These are phyloP conservation scores for Verticillium longisporum DNA, from an alignment of 2,329 filamentous ascomycete genomes.

Conservation along the genomic window DNA sequence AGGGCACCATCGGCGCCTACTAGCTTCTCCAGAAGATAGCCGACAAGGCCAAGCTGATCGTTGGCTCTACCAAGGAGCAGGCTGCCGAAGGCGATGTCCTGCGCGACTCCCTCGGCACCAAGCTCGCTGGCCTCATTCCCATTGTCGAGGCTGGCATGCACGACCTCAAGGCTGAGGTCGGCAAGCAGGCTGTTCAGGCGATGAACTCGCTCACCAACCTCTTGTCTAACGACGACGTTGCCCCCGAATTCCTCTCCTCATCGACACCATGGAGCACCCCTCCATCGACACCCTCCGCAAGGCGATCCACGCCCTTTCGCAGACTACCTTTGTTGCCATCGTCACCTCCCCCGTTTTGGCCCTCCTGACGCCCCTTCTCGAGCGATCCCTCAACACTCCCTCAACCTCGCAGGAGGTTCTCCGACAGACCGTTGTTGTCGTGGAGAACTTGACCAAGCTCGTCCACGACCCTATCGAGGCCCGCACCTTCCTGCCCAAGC, in stretches of 20 bases:
- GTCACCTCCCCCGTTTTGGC: conserved; percentile 95
- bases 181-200: conserved; percentile 84
- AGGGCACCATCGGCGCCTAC: conserved; percentile 83
- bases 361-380: conserved; percentile 86
- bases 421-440: conserved; percentile 90
- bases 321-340: conserved; percentile 96
- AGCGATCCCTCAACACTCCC: conserved; percentile 88
- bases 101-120: conserved; percentile 82
- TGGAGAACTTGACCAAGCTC: conserved; percentile 96
- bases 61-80: conserved; percentile 72
- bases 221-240: conserved; percentile 94
- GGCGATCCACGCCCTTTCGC: conserved; percentile 91
- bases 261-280: conserved; percentile 93
- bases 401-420: conserved; percentile 89
- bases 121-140: conserved; percentile 80
- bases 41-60: conserved; percentile 82
- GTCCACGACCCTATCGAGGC: conserved; percentile 95
- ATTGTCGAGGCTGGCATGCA: conserved; percentile 92
- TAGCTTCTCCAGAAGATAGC: conserved; percentile 88
- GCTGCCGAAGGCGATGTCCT: conserved; percentile 84
- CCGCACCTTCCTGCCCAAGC: conserved; percentile 86
- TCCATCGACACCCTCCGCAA: conserved; percentile 85
- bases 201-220: conserved; percentile 89
- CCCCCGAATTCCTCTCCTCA: conserved; percentile 81
- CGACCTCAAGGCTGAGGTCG: conserved; percentile 83